phyloP scores from a whole-genome alignment of 768 basidiomycete species.

The Gymnopilus dilepis region DNA sequence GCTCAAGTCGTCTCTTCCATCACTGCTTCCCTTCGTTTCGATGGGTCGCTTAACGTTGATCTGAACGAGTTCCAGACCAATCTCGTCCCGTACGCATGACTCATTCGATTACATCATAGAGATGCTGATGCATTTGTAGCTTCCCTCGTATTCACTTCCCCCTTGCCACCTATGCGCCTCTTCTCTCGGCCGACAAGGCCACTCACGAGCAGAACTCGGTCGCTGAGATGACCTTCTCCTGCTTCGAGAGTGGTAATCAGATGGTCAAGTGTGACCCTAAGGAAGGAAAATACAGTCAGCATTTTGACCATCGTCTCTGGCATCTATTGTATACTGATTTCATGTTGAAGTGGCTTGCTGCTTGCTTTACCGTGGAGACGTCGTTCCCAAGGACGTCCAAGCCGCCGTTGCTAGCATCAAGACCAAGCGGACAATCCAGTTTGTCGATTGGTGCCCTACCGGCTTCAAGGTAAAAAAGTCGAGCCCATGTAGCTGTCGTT shows the following conservation, averaged over 20 bases:
- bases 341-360: conserved; percentile 78
- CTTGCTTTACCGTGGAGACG: conserved; percentile 91
- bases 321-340: conserved; percentile 1
- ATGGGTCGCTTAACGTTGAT: conserved; percentile 96
- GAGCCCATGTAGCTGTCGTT: no score
- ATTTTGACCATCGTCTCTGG: background rate
- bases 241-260: conserved; percentile 96
- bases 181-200: conserved; percentile 94
- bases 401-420: conserved; percentile 92
- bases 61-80: conserved; percentile 99
- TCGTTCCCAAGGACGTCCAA: conserved; percentile 94
- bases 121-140: conserved; percentile 41
- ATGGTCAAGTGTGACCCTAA: conserved; percentile 96
- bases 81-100: conserved; percentile 81
- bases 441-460: conserved; percentile 97
- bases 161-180: conserved; percentile 92
- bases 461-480: conserved; percentile 73
- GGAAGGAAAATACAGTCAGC: conserved; percentile 96
- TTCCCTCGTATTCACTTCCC: conserved; percentile 99
- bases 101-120: background rate
- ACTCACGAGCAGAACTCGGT: conserved; percentile 97
- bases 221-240: conserved; percentile 96
- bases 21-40: conserved; percentile 95
- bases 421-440: conserved; percentile 97
- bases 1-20: conserved; percentile 98